Evolutionary conservation across 371 early-diverging fungal species (phyloP).

Genomic region (Actinomortierella wolfii): DNA sequence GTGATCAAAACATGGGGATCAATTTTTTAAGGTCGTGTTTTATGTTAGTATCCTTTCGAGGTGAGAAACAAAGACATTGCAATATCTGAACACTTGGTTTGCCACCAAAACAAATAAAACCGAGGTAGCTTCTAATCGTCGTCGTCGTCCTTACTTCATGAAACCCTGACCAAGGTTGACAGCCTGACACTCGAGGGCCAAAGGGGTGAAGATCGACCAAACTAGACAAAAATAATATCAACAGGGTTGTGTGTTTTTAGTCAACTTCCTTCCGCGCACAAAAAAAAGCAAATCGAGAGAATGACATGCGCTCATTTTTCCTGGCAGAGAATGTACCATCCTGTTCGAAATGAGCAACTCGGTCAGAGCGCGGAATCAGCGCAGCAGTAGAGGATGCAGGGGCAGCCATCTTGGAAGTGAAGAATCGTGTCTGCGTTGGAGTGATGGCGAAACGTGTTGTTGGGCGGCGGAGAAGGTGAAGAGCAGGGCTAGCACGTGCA

Average conservation of each 20-base stretch:
- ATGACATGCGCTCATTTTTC: not conserved
- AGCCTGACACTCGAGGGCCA: constrained; percentile 82
- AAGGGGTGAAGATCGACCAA: constrained; percentile 92
- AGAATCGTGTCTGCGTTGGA: not conserved
- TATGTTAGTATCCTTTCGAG: not conserved
- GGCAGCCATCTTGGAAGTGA: constrained; percentile 14
- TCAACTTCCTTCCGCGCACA: not conserved
- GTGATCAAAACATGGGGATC: not conserved
- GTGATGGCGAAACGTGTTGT: no score
- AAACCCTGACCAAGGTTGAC: constrained; percentile 95
- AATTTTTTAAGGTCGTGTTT: constrained; percentile 10
- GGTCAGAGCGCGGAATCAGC: constrained; percentile 45
- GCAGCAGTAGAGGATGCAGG: constrained; percentile 4
- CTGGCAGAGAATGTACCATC: constrained; percentile 34
- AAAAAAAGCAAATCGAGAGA: not conserved
- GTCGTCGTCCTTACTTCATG: constrained; percentile 64
- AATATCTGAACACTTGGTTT: not conserved
- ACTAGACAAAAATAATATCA: constrained; percentile 50
- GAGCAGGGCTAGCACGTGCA: no score
- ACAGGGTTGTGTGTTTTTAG: not conserved
- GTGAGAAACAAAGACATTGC: not conserved
- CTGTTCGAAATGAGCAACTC: constrained; percentile 51
- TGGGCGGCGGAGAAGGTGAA: no score
- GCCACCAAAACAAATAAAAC: constrained; percentile 1
- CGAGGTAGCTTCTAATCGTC: no score